Base-by-base conservation (phyloP, 768 basidiomycete genomes). In the Astraeus odoratus region DNA sequence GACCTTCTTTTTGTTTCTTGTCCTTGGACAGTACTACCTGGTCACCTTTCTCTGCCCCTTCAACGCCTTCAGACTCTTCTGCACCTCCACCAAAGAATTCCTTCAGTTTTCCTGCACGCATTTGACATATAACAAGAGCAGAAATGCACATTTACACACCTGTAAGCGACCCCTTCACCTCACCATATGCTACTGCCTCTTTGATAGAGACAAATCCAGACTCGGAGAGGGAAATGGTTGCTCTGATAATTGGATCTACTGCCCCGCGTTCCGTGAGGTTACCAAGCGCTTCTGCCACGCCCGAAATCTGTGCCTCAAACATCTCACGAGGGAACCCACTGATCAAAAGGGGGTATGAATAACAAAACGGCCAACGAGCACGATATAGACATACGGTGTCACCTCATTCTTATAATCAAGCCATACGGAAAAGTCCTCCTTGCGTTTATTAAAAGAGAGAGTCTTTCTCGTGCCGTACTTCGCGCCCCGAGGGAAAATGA, bases 231-330 rank as follows among this genome's bases (percentile, higher is more conserved):
- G 78, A 69, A 41, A 97, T 66, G 0, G 87, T 90, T 15, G 90
- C 83, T 63, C 92, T 93, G 56, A 98, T 74, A 12, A 92, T 78
- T 2, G 92, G 87, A 55, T 93, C 89, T 20, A 76, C 63, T 9
- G 81, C 86, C 8, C 87, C 88, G 1, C 78, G 76, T 38, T 86
- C 84, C 12, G 92, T 94, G 39, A 97, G 73, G 61, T 94, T 96
- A 25, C 67, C 75, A 18, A 93, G 65, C 2, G 90, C 91, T 50
- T 86, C 81, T 3, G 74, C 66, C 39, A 98, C 78, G 26, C 86
- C 89, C 22, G 59, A 63, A 47, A 97, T 72, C 15, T 84, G 76
- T 18, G 79, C 83, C 51, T 87, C 83, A 13, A 86, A 69, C 51
- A 94, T 77, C 38, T 81, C 79, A 12, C 76, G 76, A 4, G 87